Percentiles rank a stretch among this genome's conserved stretches.
Evolutionary conservation across 2,329 filamentous ascomycete genomes (phyloP).

Genomic region (Fusarium protoensiforme): DNA sequence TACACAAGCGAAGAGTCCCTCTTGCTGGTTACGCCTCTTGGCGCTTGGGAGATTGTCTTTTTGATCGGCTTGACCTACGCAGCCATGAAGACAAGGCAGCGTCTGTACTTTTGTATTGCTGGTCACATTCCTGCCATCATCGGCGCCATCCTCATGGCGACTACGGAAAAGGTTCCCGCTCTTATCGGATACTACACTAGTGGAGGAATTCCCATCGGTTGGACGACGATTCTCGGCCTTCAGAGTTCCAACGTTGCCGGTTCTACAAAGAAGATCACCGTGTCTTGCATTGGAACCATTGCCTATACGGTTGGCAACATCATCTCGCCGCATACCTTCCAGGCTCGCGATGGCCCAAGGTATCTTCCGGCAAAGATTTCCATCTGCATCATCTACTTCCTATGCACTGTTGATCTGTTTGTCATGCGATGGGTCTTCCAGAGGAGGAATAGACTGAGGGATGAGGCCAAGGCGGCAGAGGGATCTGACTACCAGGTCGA

Average conservation of each 20-base stretch:
- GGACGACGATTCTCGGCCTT: slow-evolving; percentile 35
- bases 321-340: slow-evolving; percentile 36
- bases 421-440: slow-evolving; percentile 32
- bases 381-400: slow-evolving; percentile 36
- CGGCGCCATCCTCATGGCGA: slow-evolving; percentile 35
- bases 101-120: slow-evolving; percentile 23
- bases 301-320: slow-evolving; percentile 37
- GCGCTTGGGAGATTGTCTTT: slow-evolving; percentile 29
- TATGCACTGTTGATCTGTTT: slow-evolving; percentile 29
- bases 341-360: slow-evolving; percentile 28
- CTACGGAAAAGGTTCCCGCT: slow-evolving; percentile 34
- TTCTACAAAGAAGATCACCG: slow-evolving; percentile 35
- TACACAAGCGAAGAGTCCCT: slow-evolving; percentile 20
- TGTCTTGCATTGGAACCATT: slow-evolving; percentile 35
- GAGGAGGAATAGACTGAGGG: slow-evolving; percentile 21
- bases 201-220: slow-evolving; percentile 34
- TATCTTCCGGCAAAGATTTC: slow-evolving; percentile 35
- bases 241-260: slow-evolving; percentile 36
- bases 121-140: slow-evolving; percentile 31
- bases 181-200: slow-evolving; percentile 34
- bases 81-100: slow-evolving; percentile 26
- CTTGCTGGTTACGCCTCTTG: slow-evolving; percentile 24
- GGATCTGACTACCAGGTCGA: slow-evolving; percentile 5
- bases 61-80: slow-evolving; percentile 24
- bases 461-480: slow-evolving; percentile 9